Evolutionary conservation across 2,329 filamentous ascomycete genomes (phyloP), one percentile per base, ranked within the genome.

Genomic region (Cadophora luteo-olivacea): DNA sequence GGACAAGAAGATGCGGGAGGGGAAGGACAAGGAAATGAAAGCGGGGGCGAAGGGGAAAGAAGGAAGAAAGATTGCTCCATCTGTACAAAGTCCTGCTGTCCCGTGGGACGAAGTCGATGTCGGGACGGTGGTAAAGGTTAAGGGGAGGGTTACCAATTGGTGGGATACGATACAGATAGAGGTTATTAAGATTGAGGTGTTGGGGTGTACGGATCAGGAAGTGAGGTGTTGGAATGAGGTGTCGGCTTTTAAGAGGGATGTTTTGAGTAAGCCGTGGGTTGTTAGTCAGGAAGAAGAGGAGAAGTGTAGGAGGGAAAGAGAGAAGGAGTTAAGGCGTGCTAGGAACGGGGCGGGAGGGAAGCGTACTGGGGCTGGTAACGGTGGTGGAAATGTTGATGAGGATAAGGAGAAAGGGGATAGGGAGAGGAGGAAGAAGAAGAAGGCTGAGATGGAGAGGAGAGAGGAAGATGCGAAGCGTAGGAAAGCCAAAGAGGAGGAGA

Each of bases 141-240:
- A 87, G 70, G 88, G 88, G 7, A 78, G 79, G 1, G 72, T 89
- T 19, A 80, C 76, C 5, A 75, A 79, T 0, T 89, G 83, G 69
- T 81, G 85, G 64, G 80, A 81, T 1, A 78, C 82, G 67, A 83
- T 78, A 72, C 86, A 88, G 74, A 80, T 90, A 70, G 82, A 82
- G 54, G 81, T 88, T 25, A 80, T 84, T 57, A 87, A 84, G 73
- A 78, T 87, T 66, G 74, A 77, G n/a, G 72, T 80, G 0, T 66
- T 91, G 4, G 76, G 75, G 29, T 82, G 83, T 55, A 91, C 88
- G 0, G 82, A 83, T 57, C 81, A 85, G 41, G 89, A 91, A 75
- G 80, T 90, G 3, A 77, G 75, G 8, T 85, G 89, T 9, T 91
- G 89, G 89, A 81, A 84, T 72, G 87, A 87, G 78, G 80, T 84